A percentile compares a stretch with the other conserved stretches of the same genome.
These are phyloP conservation scores for Raddia guianensis DNA, from an alignment of 176 grass and related monocot species.

Conservation along the genomic window DNA sequence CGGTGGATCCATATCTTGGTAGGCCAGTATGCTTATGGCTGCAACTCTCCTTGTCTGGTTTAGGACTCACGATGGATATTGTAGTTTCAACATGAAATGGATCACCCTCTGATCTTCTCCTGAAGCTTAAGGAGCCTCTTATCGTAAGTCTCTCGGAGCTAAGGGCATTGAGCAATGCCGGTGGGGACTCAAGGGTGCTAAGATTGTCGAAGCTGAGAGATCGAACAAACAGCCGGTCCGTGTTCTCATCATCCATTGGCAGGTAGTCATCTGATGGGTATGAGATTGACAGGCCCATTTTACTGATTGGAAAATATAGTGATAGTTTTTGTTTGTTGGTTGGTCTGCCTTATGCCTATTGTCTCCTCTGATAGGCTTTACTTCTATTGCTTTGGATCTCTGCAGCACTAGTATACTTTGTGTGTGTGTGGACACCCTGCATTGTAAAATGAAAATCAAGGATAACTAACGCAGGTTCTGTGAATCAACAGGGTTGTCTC, in stretches of 20 bases:
- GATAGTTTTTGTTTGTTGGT: background rate
- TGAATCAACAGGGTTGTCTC: background rate
- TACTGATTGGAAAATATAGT: slow-evolving; percentile 21
- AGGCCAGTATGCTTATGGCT: slow-evolving; percentile 37
- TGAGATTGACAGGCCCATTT: slow-evolving; percentile 76
- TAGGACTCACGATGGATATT: slow-evolving; percentile 48
- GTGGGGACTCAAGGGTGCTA: slow-evolving; percentile 43
- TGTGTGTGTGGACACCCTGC: background rate
- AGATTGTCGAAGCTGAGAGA: slow-evolving; percentile 62
- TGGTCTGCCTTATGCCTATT: slow-evolving; percentile 4
- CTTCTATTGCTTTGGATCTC: slow-evolving; percentile 28
- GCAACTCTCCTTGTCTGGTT: slow-evolving; percentile 36
- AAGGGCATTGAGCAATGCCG: slow-evolving; percentile 19
- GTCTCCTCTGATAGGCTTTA: background rate
- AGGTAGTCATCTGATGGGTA: slow-evolving; percentile 62
- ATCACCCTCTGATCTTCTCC: slow-evolving; percentile 48
- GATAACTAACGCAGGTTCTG: slow-evolving; percentile 8
- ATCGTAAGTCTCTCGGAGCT: slow-evolving; percentile 45
- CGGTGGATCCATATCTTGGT: slow-evolving; percentile 43
- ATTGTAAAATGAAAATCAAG: background rate
- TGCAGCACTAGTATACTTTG: background rate
- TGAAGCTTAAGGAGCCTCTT: slow-evolving; percentile 65
- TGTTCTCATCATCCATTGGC: slow-evolving; percentile 50
- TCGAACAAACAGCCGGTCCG: slow-evolving; percentile 50
- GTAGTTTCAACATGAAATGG: slow-evolving; percentile 50